phyloP scores from a whole-genome alignment of 768 basidiomycete genomes.

The Calocybe gangraenosa region DNA sequence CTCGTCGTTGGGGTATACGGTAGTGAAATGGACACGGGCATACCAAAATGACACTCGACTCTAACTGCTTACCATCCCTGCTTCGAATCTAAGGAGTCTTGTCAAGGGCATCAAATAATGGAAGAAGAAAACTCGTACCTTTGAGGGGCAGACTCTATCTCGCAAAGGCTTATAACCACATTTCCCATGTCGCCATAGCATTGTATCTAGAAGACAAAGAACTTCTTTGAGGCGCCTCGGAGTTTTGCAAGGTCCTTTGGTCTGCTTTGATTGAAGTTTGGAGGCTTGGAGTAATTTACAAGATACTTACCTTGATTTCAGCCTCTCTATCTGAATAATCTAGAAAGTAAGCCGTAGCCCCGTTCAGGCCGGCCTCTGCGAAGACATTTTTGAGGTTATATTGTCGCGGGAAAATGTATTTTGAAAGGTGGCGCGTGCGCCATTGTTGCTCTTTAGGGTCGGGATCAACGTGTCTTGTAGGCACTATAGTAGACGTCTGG shows the following conservation, averaged over 20 bases:
- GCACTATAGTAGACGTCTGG: slow-evolving; percentile 23
- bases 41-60: slow-evolving; percentile 65
- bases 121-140: slow-evolving; percentile 37
- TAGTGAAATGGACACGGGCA: slow-evolving; percentile 2
- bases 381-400: slow-evolving; percentile 68
- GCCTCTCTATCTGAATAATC: slow-evolving; percentile 59
- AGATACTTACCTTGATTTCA: slow-evolving; percentile 59
- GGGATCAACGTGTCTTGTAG: slow-evolving; percentile 33
- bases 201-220: slow-evolving; percentile 50
- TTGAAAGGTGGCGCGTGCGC: slow-evolving; percentile 61
- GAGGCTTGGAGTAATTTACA: neutral
- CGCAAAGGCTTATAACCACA: slow-evolving; percentile 68
- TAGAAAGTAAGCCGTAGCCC: slow-evolving; percentile 31
- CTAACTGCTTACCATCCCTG: slow-evolving; percentile 39
- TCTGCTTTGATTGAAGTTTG: slow-evolving; percentile 14
- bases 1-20: slow-evolving; percentile 2
- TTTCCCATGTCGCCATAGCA: slow-evolving; percentile 64
- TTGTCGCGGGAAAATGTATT: slow-evolving; percentile 84
- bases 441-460: slow-evolving; percentile 44
- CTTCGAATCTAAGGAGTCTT: slow-evolving; percentile 29
- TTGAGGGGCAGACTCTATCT: slow-evolving; percentile 70
- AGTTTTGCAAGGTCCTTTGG: slow-evolving; percentile 55
- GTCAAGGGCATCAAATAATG: neutral
- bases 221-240: slow-evolving; percentile 65
- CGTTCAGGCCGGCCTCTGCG: slow-evolving; percentile 16